A percentile compares a stretch with the other conserved stretches of the same genome.
phyloP scores from a whole-genome alignment of 2,329 filamentous ascomycete species.

The Incumbomyces delicatus region DNA sequence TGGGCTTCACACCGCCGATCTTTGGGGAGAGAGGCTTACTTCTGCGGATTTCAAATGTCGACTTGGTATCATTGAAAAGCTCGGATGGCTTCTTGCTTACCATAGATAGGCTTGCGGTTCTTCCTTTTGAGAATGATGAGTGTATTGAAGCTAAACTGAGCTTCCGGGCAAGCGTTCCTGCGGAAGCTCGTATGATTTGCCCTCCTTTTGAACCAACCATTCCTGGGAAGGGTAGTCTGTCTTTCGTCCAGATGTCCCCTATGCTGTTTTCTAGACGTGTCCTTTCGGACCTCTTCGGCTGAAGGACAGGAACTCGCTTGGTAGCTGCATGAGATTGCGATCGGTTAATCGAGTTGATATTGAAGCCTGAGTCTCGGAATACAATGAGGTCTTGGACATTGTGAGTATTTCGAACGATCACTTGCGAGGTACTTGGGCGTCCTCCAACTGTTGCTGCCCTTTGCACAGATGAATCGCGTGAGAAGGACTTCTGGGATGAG shows the following conservation, averaged over 20 bases:
- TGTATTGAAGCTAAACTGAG: slow-evolving; percentile 74
- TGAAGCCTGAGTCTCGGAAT: slow-evolving; percentile 26
- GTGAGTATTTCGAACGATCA: slow-evolving; percentile 80
- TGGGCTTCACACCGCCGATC: slow-evolving; percentile 9
- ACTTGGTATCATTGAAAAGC: slow-evolving; percentile 11
- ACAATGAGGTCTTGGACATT: slow-evolving; percentile 49
- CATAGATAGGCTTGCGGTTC: slow-evolving; percentile 50
- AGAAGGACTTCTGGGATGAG: slow-evolving; percentile 51
- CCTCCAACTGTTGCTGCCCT: slow-evolving; percentile 64
- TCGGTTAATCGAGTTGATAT: slow-evolving; percentile 48
- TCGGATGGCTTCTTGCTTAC: slow-evolving; percentile 22
- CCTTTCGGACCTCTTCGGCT: slow-evolving; percentile 65
- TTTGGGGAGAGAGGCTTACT: slow-evolving; percentile 14
- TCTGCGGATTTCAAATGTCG: slow-evolving; percentile 17
- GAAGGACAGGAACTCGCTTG: slow-evolving; percentile 58
- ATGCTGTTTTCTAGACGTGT: slow-evolving; percentile 65
- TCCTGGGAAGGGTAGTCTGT: slow-evolving; percentile 70
- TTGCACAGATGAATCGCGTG: slow-evolving; percentile 60
- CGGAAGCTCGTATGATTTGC: slow-evolving; percentile 64
- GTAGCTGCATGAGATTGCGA: slow-evolving; percentile 72
- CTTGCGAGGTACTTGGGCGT: slow-evolving; percentile 59
- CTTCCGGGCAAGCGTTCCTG: slow-evolving; percentile 78
- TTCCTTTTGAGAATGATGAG: slow-evolving; percentile 59
- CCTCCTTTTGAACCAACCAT: slow-evolving; percentile 61
- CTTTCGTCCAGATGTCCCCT: slow-evolving; percentile 73